A percentile compares a stretch with the other conserved stretches of the same genome.
These are phyloP conservation scores for Nasturtium officinale DNA, from an alignment of 345 rosid genomes.

Conservation along the genomic window DNA sequence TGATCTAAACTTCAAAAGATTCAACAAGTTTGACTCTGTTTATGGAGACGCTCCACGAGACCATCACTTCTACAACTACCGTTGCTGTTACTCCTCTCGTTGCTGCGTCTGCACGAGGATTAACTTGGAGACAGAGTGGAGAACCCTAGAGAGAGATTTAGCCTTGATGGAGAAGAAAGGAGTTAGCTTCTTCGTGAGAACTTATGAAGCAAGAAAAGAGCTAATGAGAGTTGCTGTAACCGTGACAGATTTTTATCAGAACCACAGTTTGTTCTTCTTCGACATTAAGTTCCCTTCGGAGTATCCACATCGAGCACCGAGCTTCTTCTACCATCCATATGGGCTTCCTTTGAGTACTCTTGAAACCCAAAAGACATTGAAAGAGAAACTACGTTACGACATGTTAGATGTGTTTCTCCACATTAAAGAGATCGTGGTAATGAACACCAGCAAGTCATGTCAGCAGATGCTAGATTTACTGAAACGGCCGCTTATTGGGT, in stretches of 20 bases:
- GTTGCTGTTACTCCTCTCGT: slow-evolving; percentile 26
- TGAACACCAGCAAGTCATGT: slow-evolving; percentile 32
- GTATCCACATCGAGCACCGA: slow-evolving; percentile 36
- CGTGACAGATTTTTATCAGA: background rate
- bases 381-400: slow-evolving; percentile 1
- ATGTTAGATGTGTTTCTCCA: slow-evolving; percentile 33
- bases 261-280: slow-evolving; percentile 37
- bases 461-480: slow-evolving; percentile 35
- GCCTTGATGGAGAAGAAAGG: slow-evolving; percentile 27
- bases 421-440: slow-evolving; percentile 36
- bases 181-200: slow-evolving; percentile 30
- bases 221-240: slow-evolving; percentile 41
- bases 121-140: slow-evolving; percentile 22
- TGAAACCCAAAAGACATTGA: background rate
- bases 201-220: slow-evolving; percentile 32
- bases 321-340: slow-evolving; percentile 28
- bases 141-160: background rate
- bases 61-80: slow-evolving; percentile 25
- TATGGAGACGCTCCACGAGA: slow-evolving; percentile 30
- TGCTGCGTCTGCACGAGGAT: background rate
- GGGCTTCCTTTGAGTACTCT: slow-evolving; percentile 28
- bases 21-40: slow-evolving; percentile 27
- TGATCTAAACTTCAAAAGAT: slow-evolving; percentile 33
- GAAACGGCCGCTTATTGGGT: slow-evolving; percentile 24
- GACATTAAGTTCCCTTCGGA: slow-evolving; percentile 31